Evolutionary conservation across 352 stramenopile genomes (phyloP).

Genomic region (Pythium dissimile): DNA sequence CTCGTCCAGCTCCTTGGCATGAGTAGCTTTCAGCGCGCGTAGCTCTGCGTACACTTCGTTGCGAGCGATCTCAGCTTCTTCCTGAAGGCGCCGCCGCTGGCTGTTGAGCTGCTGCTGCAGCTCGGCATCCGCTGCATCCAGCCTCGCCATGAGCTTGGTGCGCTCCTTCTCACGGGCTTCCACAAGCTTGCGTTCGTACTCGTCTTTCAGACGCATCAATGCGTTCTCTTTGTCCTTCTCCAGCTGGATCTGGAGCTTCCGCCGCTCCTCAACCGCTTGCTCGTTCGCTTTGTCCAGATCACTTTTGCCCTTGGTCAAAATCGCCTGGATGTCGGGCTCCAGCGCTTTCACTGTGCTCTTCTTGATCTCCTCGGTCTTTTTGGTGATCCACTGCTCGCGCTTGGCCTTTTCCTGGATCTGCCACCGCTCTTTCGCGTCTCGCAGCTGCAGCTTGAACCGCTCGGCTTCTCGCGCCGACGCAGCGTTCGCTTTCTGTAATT

Average conservation of each 20-base stretch:
- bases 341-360: slow-evolving; percentile 75
- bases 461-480: slow-evolving; percentile 43
- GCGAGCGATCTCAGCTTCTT: slow-evolving; percentile 58
- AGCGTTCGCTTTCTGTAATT: slow-evolving; percentile 57
- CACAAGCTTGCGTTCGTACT: slow-evolving; percentile 68
- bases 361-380: slow-evolving; percentile 86
- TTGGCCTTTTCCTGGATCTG: slow-evolving; percentile 58
- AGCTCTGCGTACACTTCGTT: slow-evolving; percentile 57
- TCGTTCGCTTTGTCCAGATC: slow-evolving; percentile 65
- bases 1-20: slow-evolving; percentile 63
- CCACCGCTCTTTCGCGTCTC: slow-evolving; percentile 78
- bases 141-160: slow-evolving; percentile 58
- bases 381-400: slow-evolving; percentile 75
- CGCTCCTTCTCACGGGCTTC: slow-evolving; percentile 76
- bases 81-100: slow-evolving; percentile 65
- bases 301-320: slow-evolving; percentile 70
- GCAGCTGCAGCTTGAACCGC: slow-evolving; percentile 69
- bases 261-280: slow-evolving; percentile 48
- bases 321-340: slow-evolving; percentile 78
- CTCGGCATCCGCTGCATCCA: slow-evolving; percentile 70
- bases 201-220: slow-evolving; percentile 56
- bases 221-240: slow-evolving; percentile 55
- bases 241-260: slow-evolving; percentile 45
- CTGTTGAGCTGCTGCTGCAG: slow-evolving; percentile 75
- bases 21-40: slow-evolving; percentile 38